Percentiles rank a stretch among this genome's conserved stretches.
Evolutionary conservation across 352 stramenopile genomes (phyloP).

Genomic region (Elongisporangium prolatum): DNA sequence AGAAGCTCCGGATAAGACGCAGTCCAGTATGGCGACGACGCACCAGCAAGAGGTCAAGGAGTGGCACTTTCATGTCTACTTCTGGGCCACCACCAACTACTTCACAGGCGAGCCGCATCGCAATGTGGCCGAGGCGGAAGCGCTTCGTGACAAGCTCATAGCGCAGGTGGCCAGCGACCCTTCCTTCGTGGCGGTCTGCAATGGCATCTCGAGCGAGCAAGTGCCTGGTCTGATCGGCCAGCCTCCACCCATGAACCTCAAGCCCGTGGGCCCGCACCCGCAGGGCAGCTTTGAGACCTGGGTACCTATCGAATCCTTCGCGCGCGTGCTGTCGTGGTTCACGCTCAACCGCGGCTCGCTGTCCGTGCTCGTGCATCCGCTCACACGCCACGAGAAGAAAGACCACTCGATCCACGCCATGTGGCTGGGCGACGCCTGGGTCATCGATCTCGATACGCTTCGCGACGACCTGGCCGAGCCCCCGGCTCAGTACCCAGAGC

Average conservation of each 20-base stretch:
- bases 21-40: neutral
- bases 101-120: constrained; percentile 4
- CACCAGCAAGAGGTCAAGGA: constrained; percentile 32
- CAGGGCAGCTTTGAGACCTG: constrained; percentile 70
- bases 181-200: constrained; percentile 60
- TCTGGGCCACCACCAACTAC: constrained; percentile 32
- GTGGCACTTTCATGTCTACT: constrained; percentile 79
- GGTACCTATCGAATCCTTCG: constrained; percentile 57
- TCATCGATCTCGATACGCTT: constrained; percentile 32
- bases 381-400: constrained; percentile 48
- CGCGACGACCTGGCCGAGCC: constrained; percentile 25
- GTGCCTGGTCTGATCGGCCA: constrained; percentile 19
- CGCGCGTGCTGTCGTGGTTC: constrained; percentile 57
- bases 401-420: constrained; percentile 54
- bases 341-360: constrained; percentile 54
- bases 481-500: constrained; percentile 47
- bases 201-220: constrained; percentile 31
- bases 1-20: neutral
- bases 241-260: constrained; percentile 47
- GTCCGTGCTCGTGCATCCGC: constrained; percentile 55
- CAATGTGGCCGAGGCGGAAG: constrained; percentile 31
- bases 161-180: constrained; percentile 28
- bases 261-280: constrained; percentile 50
- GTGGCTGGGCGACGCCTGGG: constrained; percentile 44
- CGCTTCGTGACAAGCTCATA: constrained; percentile 42